A percentile compares a stretch with the other conserved stretches of the same genome.
These are phyloP conservation scores for Chaetomiaceae sp. DNA, from an alignment of 2,329 filamentous ascomycete genomes.

Conservation along the genomic window DNA sequence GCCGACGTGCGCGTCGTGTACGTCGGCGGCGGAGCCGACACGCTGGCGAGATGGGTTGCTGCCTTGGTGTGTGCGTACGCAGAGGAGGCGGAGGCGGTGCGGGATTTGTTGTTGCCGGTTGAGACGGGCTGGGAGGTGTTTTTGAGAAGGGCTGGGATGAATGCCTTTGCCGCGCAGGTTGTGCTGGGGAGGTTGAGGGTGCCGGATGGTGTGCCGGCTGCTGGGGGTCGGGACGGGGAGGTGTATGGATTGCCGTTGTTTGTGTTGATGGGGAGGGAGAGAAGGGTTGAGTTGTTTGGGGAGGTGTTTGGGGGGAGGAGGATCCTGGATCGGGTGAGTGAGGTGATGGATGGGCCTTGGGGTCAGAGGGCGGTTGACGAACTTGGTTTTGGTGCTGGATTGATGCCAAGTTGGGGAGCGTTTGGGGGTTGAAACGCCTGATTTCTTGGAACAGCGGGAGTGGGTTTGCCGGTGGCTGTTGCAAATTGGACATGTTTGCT, in stretches of 20 bases:
- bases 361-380: conserved; percentile 22
- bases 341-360: conserved; percentile 48
- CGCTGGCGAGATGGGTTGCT: conserved; percentile 51
- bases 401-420: conserved; percentile 1
- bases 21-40: conserved; percentile 45
- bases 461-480: background rate
- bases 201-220: conserved; percentile 24
- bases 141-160: conserved; percentile 60
- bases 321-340: conserved; percentile 48
- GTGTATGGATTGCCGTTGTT: conserved; percentile 48
- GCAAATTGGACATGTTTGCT: conserved; percentile 9
- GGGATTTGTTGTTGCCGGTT: conserved; percentile 41
- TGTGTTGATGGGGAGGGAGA: conserved; percentile 48
- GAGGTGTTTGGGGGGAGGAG: conserved; percentile 48
- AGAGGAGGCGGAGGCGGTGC: conserved; percentile 21
- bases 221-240: conserved; percentile 7
- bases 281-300: conserved; percentile 48
- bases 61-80: conserved; percentile 45
- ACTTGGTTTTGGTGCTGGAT: conserved; percentile 10
- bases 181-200: conserved; percentile 48
- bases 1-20: conserved; percentile 39
- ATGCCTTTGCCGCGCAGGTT: conserved; percentile 65
- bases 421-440: background rate
- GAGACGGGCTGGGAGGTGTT: conserved; percentile 67
- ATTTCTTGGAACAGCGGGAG: background rate